A percentile compares a stretch with the other conserved stretches of the same genome.
phyloP scores from a whole-genome alignment of 2,329 filamentous ascomycete species.

The Cercospora citrullina region DNA sequence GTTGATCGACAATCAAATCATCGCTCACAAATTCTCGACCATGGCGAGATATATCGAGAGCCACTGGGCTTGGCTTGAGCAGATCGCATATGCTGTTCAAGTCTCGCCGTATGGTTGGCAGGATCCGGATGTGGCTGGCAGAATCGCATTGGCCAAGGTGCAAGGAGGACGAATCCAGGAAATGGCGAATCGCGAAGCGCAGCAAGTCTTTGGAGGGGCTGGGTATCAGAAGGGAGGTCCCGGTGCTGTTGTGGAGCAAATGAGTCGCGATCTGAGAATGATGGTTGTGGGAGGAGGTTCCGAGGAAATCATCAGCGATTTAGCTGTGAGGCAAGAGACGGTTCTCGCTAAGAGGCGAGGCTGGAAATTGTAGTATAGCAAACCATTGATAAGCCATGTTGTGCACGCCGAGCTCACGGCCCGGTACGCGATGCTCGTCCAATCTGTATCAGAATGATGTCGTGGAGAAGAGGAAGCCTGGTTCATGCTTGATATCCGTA shows the following conservation, averaged over 20 bases:
- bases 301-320: conserved; percentile 40
- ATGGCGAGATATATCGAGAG: conserved; percentile 37
- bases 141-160: conserved; percentile 55
- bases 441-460: background rate
- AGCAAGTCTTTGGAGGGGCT: conserved; percentile 57
- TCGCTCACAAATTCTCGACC: conserved; percentile 36
- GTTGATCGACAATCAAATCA: conserved; percentile 40
- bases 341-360: conserved; percentile 43
- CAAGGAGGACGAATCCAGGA: conserved; percentile 56
- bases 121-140: conserved; percentile 49
- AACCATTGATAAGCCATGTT: background rate
- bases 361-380: conserved; percentile 44
- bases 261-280: conserved; percentile 55
- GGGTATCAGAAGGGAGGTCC: conserved; percentile 56
- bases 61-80: conserved; percentile 37
- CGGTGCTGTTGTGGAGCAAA: conserved; percentile 55
- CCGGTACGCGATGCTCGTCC: background rate
- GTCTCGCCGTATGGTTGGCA: conserved; percentile 33
- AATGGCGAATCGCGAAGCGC: conserved; percentile 55
- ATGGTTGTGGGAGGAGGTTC: conserved; percentile 42
- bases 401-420: background rate
- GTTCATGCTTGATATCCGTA: background rate
- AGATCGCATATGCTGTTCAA: conserved; percentile 38
- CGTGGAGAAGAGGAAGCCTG: background rate
- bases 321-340: conserved; percentile 39